These are phyloP conservation scores for Starmerella bombicola DNA, from an alignment of 805 yeast species.

Conservation along the genomic window DNA sequence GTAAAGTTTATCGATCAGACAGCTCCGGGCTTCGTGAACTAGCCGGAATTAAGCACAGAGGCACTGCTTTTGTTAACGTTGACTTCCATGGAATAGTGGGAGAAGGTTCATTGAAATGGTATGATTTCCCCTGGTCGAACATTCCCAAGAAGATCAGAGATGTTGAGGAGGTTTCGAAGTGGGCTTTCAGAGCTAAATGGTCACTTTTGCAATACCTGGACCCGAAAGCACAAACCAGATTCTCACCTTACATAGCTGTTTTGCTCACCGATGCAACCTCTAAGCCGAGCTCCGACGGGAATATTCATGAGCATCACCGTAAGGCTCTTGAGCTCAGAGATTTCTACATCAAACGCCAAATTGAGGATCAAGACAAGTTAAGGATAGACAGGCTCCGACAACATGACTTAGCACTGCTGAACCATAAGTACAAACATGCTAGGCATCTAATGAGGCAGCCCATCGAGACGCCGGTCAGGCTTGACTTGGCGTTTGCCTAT, in stretches of 20 bases:
- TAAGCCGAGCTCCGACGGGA: conserved; percentile 1
- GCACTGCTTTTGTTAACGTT: conserved; percentile 17
- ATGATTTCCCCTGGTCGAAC: conserved; percentile 15
- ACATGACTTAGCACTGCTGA: conserved; percentile 15
- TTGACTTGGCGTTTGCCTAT: conserved; percentile 18
- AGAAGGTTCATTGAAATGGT: conserved; percentile 11
- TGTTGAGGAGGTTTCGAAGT: conserved; percentile 10
- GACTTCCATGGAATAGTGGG: conserved; percentile 7
- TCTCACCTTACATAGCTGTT: conserved; percentile 14
- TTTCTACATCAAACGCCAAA: conserved; percentile 15
- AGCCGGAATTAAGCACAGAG: conserved; percentile 18
- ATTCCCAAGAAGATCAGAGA: conserved; percentile 20
- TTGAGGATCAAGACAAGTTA: conserved; percentile 13
- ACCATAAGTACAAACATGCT: conserved; percentile 13
- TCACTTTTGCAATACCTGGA: conserved; percentile 10
- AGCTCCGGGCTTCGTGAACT: conserved; percentile 12
- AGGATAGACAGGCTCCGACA: conserved; percentile 17
- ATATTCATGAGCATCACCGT: conserved; percentile 5
- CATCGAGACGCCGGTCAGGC: conserved; percentile 16
- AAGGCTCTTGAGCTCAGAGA: conserved; percentile 12
- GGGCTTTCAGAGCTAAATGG: conserved; percentile 18
- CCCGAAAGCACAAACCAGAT: conserved; percentile 8
- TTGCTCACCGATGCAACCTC: conserved; percentile 4
- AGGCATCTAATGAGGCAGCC: conserved; percentile 15
- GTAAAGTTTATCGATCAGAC: conserved; percentile 18